A percentile compares a stretch with the other conserved stretches of the same genome.
Evolutionary conservation across 73 alveolate species (phyloP).

Genomic region (Blepharisma stoltei): DNA sequence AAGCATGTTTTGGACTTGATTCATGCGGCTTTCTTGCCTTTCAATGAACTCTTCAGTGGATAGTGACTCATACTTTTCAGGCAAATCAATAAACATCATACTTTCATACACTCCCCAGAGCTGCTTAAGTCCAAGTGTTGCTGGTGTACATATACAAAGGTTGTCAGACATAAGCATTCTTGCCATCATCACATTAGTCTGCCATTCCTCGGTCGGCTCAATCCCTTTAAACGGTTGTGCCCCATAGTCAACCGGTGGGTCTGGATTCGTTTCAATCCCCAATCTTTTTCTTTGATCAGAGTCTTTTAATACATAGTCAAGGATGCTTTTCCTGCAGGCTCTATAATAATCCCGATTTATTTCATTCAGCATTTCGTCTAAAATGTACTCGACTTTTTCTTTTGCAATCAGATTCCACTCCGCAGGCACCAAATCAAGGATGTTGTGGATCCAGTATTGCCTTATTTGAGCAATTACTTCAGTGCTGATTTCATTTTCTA

Average conservation of each 20-base stretch:
- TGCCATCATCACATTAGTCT: constrained; percentile 89
- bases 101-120: constrained; percentile 83
- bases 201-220: constrained; percentile 88
- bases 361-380: constrained; percentile 84
- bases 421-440: constrained; percentile 82
- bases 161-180: constrained; percentile 84
- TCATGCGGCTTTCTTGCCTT: constrained; percentile 57
- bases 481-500: constrained; percentile 84
- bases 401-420: constrained; percentile 72
- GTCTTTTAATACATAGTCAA: constrained; percentile 83
- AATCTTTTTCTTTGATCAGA: constrained; percentile 75
- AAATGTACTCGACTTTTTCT: constrained; percentile 58
- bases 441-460: constrained; percentile 83
- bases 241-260: constrained; percentile 85
- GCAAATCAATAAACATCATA: constrained; percentile 71
- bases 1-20: constrained; percentile 46
- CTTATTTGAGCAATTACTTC: constrained; percentile 89
- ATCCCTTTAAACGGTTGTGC: constrained; percentile 73
- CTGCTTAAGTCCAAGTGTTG: constrained; percentile 73
- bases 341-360: constrained; percentile 77
- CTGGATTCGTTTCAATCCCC: constrained; percentile 73
- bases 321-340: constrained; percentile 69
- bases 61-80: constrained; percentile 80
- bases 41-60: constrained; percentile 59
- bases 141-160: constrained; percentile 76